Conservation (phyloP, 2,329 filamentous ascomycete species). For the Aspergillus alliaceus region DNA sequence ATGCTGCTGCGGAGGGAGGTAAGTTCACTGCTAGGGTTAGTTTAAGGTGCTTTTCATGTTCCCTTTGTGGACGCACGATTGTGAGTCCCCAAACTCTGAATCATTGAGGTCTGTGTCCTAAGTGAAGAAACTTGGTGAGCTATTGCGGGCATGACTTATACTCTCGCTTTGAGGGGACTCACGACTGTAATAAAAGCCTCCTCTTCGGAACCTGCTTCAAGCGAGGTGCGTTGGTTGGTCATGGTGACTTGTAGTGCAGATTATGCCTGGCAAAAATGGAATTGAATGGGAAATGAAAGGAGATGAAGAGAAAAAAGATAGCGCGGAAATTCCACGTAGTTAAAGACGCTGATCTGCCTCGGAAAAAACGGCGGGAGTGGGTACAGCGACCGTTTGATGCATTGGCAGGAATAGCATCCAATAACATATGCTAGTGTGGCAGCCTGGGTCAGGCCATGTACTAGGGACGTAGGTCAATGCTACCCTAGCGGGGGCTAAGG, state of each 20-base stretch:
- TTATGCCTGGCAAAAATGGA: not conserved
- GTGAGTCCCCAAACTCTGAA: not conserved
- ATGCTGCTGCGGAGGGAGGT: conserved; percentile 14
- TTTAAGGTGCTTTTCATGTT: not conserved
- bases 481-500: not conserved
- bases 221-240: not conserved
- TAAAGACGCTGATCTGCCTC: not conserved
- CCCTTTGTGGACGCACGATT: not conserved
- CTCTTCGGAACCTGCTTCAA: not conserved
- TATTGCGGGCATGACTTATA: not conserved
- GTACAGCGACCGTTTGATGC: not conserved
- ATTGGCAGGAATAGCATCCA: not conserved
- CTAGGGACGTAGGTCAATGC: not conserved
- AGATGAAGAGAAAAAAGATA: not conserved
- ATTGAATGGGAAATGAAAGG: not conserved
- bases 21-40: not conserved
- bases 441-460: not conserved
- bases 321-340: not conserved
- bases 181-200: not conserved
- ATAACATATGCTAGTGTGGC: not conserved
- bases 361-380: not conserved
- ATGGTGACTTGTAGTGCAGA: not conserved
- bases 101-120: not conserved
- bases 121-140: not conserved
- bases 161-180: not conserved